Evolutionary conservation across 805 yeast genomes (phyloP).

Genomic region (Blastobotrys peoriensis): DNA sequence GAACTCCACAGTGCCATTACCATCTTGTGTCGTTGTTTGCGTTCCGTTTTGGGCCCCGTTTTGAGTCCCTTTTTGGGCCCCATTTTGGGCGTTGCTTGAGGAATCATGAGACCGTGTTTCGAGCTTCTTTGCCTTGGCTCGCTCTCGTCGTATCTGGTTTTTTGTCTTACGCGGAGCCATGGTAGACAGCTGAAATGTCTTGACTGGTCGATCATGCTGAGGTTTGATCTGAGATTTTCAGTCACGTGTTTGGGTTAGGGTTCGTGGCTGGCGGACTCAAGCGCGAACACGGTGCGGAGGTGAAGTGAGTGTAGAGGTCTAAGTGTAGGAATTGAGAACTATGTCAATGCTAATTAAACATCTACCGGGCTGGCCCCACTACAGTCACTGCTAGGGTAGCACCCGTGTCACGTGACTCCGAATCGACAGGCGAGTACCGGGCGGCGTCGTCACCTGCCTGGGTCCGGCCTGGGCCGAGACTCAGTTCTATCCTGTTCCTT

Average conservation of each 20-base stretch:
- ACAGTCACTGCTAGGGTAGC: too few relatives aligned
- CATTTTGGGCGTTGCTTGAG: too few relatives aligned
- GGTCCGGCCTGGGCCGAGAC: too few relatives aligned
- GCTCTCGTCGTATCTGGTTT: slow-evolving; percentile 34
- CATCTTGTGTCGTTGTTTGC: neutral
- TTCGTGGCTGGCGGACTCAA: neutral
- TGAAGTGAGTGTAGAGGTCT: neutral
- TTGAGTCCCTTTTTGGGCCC: neutral
- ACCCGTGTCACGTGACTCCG: too few relatives aligned
- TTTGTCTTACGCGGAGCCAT: slow-evolving; percentile 32
- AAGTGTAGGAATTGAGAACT: neutral
- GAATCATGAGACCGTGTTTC: too few relatives aligned
- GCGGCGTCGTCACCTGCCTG: too few relatives aligned
- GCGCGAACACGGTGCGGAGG: neutral
- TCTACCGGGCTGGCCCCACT: too few relatives aligned
- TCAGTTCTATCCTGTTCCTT: too few relatives aligned
- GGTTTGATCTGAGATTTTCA: slow-evolving; percentile 2
- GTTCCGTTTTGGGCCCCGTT: neutral
- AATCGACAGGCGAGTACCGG: too few relatives aligned
- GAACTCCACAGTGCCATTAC: neutral
- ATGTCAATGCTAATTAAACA: neutral
- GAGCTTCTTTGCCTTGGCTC: slow-evolving; percentile 36
- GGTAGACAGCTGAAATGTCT: too few relatives aligned
- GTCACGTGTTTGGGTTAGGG: neutral
- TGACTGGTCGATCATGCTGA: slow-evolving; percentile 26